Conservation (phyloP, 495 filamentous ascomycete species). For the Annulohypoxylon nitens region DNA sequence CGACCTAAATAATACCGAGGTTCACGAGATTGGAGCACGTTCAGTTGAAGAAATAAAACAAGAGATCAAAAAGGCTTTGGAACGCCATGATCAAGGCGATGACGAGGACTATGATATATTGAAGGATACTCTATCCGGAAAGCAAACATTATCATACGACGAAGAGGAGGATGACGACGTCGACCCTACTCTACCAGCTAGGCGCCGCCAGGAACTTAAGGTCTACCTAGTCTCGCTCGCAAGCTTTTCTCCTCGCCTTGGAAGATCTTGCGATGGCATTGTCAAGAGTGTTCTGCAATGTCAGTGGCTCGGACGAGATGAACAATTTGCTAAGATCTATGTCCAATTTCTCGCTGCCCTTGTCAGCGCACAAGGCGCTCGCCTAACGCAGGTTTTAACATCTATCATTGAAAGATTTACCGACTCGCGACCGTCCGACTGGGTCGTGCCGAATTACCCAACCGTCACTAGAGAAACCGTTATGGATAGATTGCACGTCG, state of each 20-base stretch:
- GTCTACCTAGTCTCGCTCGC: conserved; percentile 83
- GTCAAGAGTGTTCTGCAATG: conserved; percentile 78
- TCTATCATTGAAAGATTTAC: conserved; percentile 85
- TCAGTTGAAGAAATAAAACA: conserved; percentile 71
- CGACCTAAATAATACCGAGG: conserved; percentile 75
- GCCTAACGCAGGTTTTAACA: conserved; percentile 68
- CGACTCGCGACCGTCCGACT: conserved; percentile 62
- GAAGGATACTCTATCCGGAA: conserved; percentile 66
- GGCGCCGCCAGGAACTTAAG: conserved; percentile 68
- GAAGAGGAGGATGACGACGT: conserved; percentile 54
- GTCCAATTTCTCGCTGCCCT: conserved; percentile 84
- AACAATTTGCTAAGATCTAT: conserved; percentile 82
- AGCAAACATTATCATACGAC: conserved; percentile 47
- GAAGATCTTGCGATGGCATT: conserved; percentile 77
- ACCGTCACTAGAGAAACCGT: conserved; percentile 69
- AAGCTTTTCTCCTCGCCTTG: conserved; percentile 76
- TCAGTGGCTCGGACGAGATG: conserved; percentile 87
- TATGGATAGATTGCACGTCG: conserved; percentile 77
- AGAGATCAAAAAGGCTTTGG: conserved; percentile 80
- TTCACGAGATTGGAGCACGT: conserved; percentile 64
- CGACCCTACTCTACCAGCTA: conserved; percentile 56
- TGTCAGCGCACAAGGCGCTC: conserved; percentile 78
- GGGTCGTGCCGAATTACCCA: conserved; percentile 71
- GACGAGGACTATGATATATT: conserved; percentile 78
- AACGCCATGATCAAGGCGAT: conserved; percentile 74